Base-by-base conservation (phyloP, 306 rosid genomes). In the Dryas drummondii region DNA sequence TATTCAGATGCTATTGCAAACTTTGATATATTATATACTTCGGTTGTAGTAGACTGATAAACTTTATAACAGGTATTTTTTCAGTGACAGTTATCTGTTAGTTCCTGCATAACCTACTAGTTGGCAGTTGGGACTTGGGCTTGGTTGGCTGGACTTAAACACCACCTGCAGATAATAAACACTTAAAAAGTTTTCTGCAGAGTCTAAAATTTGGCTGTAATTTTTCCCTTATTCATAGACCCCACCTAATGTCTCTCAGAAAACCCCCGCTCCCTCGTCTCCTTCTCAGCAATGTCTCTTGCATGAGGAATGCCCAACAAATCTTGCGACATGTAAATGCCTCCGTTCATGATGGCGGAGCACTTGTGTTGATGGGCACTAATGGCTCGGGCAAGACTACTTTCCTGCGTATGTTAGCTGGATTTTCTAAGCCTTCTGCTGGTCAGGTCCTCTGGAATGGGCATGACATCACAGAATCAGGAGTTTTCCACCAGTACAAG, bases 261-360 rank as follows among this genome's bases (percentile, higher is more conserved):
- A 89, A 54, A 73, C 83, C 89, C 4, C 85, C 89, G 13, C 52
- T 85, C 22, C 96, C 98, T 66, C 96, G 92, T 56, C 91, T 93
- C 51, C 86, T 93, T 56, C 93, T 93, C 63, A 82, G 85, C 71
- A 86, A 93, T 50, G 97, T 91, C 52, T 85, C 96, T 55, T 93
- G 98, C 82, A 93, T 93, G 96, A 88, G 98, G 76, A 91, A 93
- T 81, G 98, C 93, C 47, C 97, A 89, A 59, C 98, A 91, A 81
- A 76, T 93, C 81, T 82, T 93, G 26, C 79, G 88, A 45, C 86
- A 91, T 14, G 98, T 93, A 66, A 93, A 89, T 54, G 89, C 83
- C 51, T 85, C 98, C 26, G 66, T 93, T 55, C 89, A 93, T 5
- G 96, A 89, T 22, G 97, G 98, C 6, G 85, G 92, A n/a, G 92